phyloP scores from a whole-genome alignment of 768 basidiomycete species.

The Saitozyma sp. region DNA sequence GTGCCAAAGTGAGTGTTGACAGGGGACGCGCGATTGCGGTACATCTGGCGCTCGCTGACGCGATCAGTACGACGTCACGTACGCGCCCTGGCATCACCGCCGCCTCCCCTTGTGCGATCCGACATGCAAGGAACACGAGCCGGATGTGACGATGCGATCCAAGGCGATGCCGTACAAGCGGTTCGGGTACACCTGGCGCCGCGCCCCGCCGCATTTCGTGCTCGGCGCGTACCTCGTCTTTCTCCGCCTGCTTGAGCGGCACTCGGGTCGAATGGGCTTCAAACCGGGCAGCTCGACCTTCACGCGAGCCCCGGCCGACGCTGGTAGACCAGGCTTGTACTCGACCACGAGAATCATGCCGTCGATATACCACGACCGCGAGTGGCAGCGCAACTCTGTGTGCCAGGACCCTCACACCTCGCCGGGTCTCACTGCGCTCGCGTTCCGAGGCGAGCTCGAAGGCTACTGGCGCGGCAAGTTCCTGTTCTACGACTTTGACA shows the following conservation, averaged over 20 bases:
- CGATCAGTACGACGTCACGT: conserved; percentile 40
- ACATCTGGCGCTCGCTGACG: not conserved
- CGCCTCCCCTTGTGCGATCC: conserved; percentile 36
- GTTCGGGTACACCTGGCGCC: conserved; percentile 45
- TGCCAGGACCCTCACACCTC: conserved; percentile 46
- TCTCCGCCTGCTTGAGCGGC: conserved; percentile 42
- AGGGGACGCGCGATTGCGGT: not conserved
- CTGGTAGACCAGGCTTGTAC: conserved; percentile 19
- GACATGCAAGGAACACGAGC: conserved; percentile 20
- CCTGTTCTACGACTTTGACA: conserved; percentile 46
- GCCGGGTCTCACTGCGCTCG: conserved; percentile 37
- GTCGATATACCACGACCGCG: conserved; percentile 38
- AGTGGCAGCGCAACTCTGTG: conserved; percentile 44
- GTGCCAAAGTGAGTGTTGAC: conserved; percentile 49
- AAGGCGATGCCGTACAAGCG: conserved; percentile 43
- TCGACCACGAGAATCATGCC: conserved; percentile 15
- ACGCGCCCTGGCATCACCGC: conserved; percentile 46
- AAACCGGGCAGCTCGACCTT: conserved; percentile 24
- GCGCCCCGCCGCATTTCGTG: conserved; percentile 38
- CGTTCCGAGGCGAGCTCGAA: conserved; percentile 33
- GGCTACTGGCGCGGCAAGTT: conserved; percentile 48
- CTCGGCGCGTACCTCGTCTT: conserved; percentile 36
- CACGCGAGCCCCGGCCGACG: conserved; percentile 13
- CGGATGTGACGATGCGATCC: conserved; percentile 22
- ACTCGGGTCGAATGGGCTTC: conserved; percentile 32